Conservation (phyloP, 83 land plant species). For the Thuja plicata region DNA sequence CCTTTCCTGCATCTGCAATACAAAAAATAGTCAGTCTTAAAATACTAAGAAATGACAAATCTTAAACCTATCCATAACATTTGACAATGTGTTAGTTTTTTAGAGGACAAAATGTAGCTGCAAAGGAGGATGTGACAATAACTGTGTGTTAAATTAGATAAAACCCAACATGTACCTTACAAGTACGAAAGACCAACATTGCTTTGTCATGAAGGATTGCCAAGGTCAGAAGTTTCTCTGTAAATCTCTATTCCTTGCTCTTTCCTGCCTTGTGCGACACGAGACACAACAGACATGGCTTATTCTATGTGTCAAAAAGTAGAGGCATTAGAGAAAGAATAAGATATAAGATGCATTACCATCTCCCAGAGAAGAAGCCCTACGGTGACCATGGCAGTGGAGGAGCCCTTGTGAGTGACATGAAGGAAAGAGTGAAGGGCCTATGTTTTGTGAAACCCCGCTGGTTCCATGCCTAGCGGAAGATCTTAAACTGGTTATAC, state of each 20-base stretch:
- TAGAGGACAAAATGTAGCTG: too few relatives aligned
- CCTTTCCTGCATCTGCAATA: too few relatives aligned
- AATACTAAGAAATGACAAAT: too few relatives aligned
- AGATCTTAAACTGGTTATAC: too few relatives aligned
- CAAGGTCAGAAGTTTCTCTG: conserved; percentile 71
- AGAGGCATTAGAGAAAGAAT: neutral
- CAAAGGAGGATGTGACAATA: too few relatives aligned
- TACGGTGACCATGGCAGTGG: conserved; percentile 91
- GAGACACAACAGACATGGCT: neutral
- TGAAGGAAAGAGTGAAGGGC: conserved; percentile 78
- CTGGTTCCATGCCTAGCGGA: conserved; percentile 78
- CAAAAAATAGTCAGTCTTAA: too few relatives aligned
- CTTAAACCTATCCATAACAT: too few relatives aligned
- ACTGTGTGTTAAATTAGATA: too few relatives aligned
- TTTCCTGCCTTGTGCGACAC: conserved; percentile 41
- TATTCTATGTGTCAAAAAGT: neutral
- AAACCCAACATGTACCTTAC: too few relatives aligned
- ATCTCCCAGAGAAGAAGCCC: conserved; percentile 84
- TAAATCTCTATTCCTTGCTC: conserved; percentile 59
- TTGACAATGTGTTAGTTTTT: too few relatives aligned
- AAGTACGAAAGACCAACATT: conserved; percentile 68
- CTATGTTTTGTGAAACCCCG: conserved; percentile 48
- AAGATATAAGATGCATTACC: conserved; percentile 20
- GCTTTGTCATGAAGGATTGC: conserved; percentile 79
- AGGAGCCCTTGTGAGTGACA: conserved; percentile 74